Base-by-base conservation (phyloP, 179 eudicot species). In the Camellia oleifera region DNA sequence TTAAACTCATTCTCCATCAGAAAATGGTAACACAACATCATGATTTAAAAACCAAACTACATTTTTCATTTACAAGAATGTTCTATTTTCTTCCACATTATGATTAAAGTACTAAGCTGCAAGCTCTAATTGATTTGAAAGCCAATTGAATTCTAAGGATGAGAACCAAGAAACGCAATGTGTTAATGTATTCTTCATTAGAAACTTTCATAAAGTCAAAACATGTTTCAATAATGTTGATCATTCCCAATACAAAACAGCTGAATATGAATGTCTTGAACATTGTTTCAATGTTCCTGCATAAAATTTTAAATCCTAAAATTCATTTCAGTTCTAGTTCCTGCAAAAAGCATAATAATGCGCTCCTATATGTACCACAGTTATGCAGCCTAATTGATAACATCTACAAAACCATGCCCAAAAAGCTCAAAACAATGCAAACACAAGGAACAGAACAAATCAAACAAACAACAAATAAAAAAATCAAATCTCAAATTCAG, bases 171-270 rank as follows among this genome's bases (percentile, higher is more conserved):
- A 12, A 40, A 40, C 40, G 40, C 40, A 71, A 71, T 50, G 60
- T 20, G 40, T 5, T 48, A 18, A 7, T 69, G 26, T 4, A 65
- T 65, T 20, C 2, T 20, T 20, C 12, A 11, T 4, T 5, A 2
- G 15, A 44, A 69, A 46, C 13, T 7, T 69, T 69, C 74, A 69
- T 69, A 69, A 69, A 17, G n/a, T n/a, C 72, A 69, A 1, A 69
- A 3, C 48, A 32, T 67, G 71, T 67, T 45, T 17, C 18, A 5
- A 15, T 1, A 1, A 13, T 69, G 72, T 42, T 69, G 53, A 45
- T 17, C 20, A 17, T 69, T 69, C 73, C 3, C 10, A 64, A 69
- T 60, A 18, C 18, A 60, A 60, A 60, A 60, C 64, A 60, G 17
- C 20, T 60, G 20, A 60, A 15, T n/a, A 3, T 60, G 69, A 20